These are phyloP conservation scores for Cladosporium sp. DNA, from an alignment of 2,329 filamentous ascomycete genomes.

Conservation along the genomic window DNA sequence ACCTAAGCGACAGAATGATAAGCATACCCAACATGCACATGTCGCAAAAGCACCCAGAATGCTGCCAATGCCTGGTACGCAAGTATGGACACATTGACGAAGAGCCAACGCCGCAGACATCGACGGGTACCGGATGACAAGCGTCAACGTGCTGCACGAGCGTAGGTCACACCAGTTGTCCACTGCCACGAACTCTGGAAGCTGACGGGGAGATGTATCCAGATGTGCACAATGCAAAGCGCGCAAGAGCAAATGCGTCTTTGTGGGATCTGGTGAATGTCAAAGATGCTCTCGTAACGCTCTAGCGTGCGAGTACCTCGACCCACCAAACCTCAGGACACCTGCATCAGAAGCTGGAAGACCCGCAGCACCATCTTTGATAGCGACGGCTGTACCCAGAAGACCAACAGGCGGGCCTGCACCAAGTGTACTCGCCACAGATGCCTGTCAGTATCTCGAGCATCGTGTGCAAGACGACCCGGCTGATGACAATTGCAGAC, in stretches of 20 bases:
- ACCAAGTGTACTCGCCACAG: background rate
- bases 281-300: background rate
- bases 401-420: background rate
- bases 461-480: background rate
- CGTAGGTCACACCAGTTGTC: background rate
- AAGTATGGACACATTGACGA: background rate
- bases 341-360: no score
- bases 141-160: background rate
- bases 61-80: no score
- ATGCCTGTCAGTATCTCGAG: background rate
- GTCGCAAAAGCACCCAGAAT: no score
- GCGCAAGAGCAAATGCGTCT: conserved; percentile 10
- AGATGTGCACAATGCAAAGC: conserved; percentile 7
- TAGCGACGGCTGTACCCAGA: no score
- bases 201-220: no score
- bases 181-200: no score
- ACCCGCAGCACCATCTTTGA: no score
- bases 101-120: background rate
- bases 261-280: background rate
- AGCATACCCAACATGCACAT: background rate
- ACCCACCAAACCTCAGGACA: background rate
- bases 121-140: conserved; percentile 3
- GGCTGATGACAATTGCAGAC: background rate
- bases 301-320: background rate
- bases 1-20: background rate